A percentile compares a stretch with the other conserved stretches of the same genome.
phyloP scores from a whole-genome alignment of 2,329 filamentous ascomycete species.

The Stemphylium beticola region DNA sequence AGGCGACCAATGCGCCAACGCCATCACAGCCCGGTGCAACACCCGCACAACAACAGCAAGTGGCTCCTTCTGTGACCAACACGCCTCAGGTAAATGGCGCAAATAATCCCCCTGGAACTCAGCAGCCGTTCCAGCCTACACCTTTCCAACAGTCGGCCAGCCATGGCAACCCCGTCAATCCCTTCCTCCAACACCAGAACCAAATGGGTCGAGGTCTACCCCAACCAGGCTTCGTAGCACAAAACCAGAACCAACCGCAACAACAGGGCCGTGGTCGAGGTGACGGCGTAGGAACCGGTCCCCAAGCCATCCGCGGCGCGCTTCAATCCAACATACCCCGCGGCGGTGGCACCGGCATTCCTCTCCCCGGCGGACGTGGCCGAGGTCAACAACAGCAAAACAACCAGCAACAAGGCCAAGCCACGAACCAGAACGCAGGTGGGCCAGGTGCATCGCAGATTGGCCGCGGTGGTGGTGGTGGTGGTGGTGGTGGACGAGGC shows the following conservation, averaged over 20 bases:
- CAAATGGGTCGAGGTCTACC: conserved; percentile 28
- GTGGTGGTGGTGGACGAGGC: conserved; percentile 37
- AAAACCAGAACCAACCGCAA: conserved; percentile 28
- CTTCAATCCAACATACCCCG: conserved; percentile 42
- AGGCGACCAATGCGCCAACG: conserved; percentile 5
- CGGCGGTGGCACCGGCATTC: conserved; percentile 40
- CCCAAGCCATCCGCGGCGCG: conserved; percentile 35
- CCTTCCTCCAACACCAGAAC: conserved; percentile 19
- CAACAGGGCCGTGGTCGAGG: conserved; percentile 22
- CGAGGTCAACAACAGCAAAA: conserved; percentile 18
- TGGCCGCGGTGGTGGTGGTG: conserved; percentile 37
- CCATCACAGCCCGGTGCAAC: conserved; percentile 10
- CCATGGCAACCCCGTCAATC: conserved; percentile 16
- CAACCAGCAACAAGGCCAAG: conserved; percentile 20
- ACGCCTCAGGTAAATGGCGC: conserved; percentile 24
- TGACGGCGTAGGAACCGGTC: conserved; percentile 22
- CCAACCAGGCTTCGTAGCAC: conserved; percentile 34
- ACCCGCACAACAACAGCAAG: conserved; percentile 22
- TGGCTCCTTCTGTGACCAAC: neutral
- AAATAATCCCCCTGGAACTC: conserved; percentile 13
- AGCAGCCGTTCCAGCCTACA: conserved; percentile 12
- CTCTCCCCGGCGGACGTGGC: conserved; percentile 38
- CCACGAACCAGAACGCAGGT: conserved; percentile 14
- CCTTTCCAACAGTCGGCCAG: conserved; percentile 22
- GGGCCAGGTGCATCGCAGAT: conserved; percentile 27